These are phyloP conservation scores for Sugiyamaella chiloensis DNA, from an alignment of 805 yeast species.

Conservation along the genomic window DNA sequence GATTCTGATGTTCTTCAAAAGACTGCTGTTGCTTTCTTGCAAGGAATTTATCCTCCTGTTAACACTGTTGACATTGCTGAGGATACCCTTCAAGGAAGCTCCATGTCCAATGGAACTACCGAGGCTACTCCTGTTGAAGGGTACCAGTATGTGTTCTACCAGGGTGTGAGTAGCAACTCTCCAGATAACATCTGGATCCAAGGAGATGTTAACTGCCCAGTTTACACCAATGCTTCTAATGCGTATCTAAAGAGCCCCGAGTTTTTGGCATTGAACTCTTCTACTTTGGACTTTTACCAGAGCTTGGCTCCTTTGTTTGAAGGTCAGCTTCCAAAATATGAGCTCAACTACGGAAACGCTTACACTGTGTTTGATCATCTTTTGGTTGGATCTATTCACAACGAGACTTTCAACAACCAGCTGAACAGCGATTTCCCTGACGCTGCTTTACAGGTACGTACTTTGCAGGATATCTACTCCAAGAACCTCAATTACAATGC, in stretches of 20 bases:
- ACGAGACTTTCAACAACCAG: slow-evolving; percentile 35
- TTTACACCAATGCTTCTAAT: slow-evolving; percentile 35
- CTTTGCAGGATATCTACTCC: slow-evolving; percentile 41
- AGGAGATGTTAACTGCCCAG: slow-evolving; percentile 45
- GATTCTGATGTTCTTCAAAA: slow-evolving; percentile 38
- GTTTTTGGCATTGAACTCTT: slow-evolving; percentile 35
- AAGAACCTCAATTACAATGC: slow-evolving; percentile 38
- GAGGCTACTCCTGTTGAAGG: slow-evolving; percentile 41
- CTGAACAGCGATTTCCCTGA: slow-evolving; percentile 31
- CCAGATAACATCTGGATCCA: slow-evolving; percentile 41
- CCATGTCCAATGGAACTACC: slow-evolving; percentile 42
- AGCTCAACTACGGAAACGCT: slow-evolving; percentile 40
- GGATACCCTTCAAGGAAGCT: slow-evolving; percentile 23
- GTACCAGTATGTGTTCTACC: slow-evolving; percentile 45
- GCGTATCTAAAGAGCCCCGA: slow-evolving; percentile 32
- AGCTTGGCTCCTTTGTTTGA: slow-evolving; percentile 30
- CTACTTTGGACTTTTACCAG: slow-evolving; percentile 41
- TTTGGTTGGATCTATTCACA: slow-evolving; percentile 42
- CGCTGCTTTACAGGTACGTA: slow-evolving; percentile 33
- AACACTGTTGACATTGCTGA: slow-evolving; percentile 28
- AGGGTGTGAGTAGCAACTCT: slow-evolving; percentile 36
- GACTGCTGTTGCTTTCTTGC: slow-evolving; percentile 44
- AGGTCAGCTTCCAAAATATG: slow-evolving; percentile 26
- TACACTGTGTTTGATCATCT: slow-evolving; percentile 42
- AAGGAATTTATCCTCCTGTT: slow-evolving; percentile 48